A percentile compares a stretch with the other conserved stretches of the same genome.
Conservation (phyloP, 2,329 filamentous ascomycete genomes). For the Akanthomyces muscarius region DNA sequence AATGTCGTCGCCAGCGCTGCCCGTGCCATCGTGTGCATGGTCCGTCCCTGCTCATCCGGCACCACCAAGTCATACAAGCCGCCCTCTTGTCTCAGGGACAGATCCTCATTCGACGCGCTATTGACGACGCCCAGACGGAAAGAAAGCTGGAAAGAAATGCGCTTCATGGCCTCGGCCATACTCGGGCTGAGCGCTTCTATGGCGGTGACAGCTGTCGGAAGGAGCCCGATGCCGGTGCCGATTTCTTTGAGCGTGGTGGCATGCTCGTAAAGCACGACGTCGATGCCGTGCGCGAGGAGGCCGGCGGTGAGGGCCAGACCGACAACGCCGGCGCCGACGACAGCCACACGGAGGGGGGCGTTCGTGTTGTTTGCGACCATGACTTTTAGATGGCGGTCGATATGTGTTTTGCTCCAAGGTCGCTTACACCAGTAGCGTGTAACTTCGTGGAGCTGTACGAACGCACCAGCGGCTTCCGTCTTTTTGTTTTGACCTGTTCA, state of each 20-base stretch:
- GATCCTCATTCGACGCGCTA: background rate
- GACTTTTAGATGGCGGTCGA: too few relatives aligned
- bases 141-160: conserved; percentile 32
- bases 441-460: too few relatives aligned
- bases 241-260: conserved; percentile 40
- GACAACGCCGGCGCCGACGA: conserved; percentile 50
- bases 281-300: conserved; percentile 39
- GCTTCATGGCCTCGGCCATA: conserved; percentile 35
- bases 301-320: conserved; percentile 46
- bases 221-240: conserved; percentile 50
- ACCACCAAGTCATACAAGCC: conserved; percentile 30
- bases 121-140: background rate
- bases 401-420: too few relatives aligned
- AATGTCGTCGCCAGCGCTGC: conserved; percentile 29
- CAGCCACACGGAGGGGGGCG: conserved; percentile 33
- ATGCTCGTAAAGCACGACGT: conserved; percentile 45
- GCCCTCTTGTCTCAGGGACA: background rate
- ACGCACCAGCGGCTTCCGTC: too few relatives aligned
- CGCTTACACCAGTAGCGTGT: too few relatives aligned
- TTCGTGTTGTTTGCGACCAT: background rate
- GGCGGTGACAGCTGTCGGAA: conserved; percentile 47
- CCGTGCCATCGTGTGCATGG: conserved; percentile 19
- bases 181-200: conserved; percentile 32
- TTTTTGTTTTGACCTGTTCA: too few relatives aligned
- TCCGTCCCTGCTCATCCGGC: conserved; percentile 19